Evolutionary conservation across 441 rosid genomes (phyloP), one percentile per base, ranked within the genome.

Genomic region (Omphalea diandra): DNA sequence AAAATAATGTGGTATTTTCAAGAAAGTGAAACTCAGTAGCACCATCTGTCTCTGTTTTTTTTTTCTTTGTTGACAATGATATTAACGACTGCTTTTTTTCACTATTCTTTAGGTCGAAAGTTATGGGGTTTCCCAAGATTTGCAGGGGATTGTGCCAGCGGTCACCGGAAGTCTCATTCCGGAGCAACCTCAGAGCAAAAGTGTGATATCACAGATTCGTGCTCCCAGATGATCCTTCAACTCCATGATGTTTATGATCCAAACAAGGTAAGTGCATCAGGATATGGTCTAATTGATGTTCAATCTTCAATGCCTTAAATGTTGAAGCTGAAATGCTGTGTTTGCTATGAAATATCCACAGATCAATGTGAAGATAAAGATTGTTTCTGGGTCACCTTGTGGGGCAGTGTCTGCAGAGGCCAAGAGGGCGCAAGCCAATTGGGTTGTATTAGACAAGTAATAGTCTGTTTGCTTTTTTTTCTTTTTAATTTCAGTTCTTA

Each of bases 401-500:
- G 98, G 99, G 69, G 85, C 94, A 4, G 98, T 96, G 44, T 93
- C 99, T 73, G 82, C 88, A 17, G 99, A 96, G 86, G 86, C 97
- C 29, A 96, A 88, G 83, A 86, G 67, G 81, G 87, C 82, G 0
- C 87, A 81, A 75, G 93, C 98, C 38, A 91, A 79, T 75, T 96
- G 99, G 98, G 98, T 96, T 46, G 90, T 96, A 22, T 72, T 96
- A 64, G 99, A 96, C 88, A 93, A 87, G 99, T 96, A 91, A 84
- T 57, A 29, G 26, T 57, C 9, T 27, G 1, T 73, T 43, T 7
- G 20, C 67, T 50, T 62, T 6, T 24, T 18, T 38, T 6, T 10
- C 20, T 38, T 43, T 52, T 44, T 15, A 64, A 22, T 24, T 22
- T 27, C 0, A 41, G n/a, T 35, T 35, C n/a, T 67, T n/a, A 15